Percentiles rank a stretch among this genome's conserved stretches.
Conservation (phyloP, 805 yeast species). For the Cephaloascus fragrans region DNA sequence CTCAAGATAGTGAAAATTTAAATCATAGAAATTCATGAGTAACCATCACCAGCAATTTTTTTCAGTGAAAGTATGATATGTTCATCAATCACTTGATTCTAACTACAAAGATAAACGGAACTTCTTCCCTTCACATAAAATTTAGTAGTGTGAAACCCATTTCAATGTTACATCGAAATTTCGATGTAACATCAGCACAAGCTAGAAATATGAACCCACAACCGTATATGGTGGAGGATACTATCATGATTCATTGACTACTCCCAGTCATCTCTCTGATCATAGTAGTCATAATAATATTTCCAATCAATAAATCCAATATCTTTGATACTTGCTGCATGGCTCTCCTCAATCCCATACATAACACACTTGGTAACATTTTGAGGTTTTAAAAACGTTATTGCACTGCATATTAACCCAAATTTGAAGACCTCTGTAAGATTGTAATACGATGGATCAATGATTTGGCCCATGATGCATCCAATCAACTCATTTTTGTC, state of each 20-base stretch:
- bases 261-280: neutral
- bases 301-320: neutral
- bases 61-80: too few relatives aligned
- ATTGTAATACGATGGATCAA: constrained; percentile 42
- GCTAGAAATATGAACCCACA: too few relatives aligned
- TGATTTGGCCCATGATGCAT: constrained; percentile 42
- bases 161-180: too few relatives aligned
- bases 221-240: too few relatives aligned
- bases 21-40: too few relatives aligned
- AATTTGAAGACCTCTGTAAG: constrained; percentile 43
- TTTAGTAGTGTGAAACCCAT: too few relatives aligned
- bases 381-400: constrained; percentile 30
- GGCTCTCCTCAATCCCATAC: neutral
- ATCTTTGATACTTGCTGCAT: neutral
- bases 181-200: too few relatives aligned
- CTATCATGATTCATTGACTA: neutral
- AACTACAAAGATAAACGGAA: too few relatives aligned
- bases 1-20: too few relatives aligned
- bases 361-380: neutral
- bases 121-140: too few relatives aligned
- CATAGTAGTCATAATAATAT: neutral
- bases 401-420: constrained; percentile 49
- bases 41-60: too few relatives aligned
- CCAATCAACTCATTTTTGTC: constrained; percentile 21
- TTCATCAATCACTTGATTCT: too few relatives aligned